Percentiles rank a stretch among this genome's conserved stretches.
Evolutionary conservation across 2,329 filamentous ascomycete species (phyloP).

Genomic region (Trichoderma breve): DNA sequence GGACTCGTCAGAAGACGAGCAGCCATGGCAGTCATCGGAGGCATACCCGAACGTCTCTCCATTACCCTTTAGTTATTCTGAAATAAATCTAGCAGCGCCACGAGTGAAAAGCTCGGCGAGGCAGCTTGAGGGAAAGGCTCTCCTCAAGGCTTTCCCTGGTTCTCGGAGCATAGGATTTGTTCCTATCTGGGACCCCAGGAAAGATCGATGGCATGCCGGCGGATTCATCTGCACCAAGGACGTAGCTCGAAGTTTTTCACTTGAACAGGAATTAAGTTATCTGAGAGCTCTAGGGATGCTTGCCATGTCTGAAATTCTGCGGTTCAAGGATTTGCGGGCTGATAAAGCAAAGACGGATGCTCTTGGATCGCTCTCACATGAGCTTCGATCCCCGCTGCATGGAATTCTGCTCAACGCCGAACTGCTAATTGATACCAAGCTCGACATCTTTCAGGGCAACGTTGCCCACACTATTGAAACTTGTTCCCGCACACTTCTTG

Average conservation of each 20-base stretch:
- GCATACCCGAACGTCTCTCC: neutral
- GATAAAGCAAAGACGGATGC: conserved; percentile 56
- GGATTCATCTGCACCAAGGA: conserved; percentile 49
- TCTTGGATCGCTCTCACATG: conserved; percentile 59
- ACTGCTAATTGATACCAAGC: conserved; percentile 50
- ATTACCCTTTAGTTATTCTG: neutral
- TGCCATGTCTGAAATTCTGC: conserved; percentile 56
- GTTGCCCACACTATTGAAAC: conserved; percentile 50
- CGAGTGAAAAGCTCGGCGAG: conserved; percentile 13
- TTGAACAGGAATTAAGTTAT: conserved; percentile 50
- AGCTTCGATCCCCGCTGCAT: conserved; percentile 59
- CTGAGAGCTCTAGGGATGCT: conserved; percentile 52
- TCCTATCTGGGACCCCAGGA: conserved; percentile 47
- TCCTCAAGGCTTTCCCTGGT: conserved; percentile 39
- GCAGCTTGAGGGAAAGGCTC: conserved; percentile 25
- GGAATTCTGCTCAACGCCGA: conserved; percentile 56
- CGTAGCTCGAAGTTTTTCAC: conserved; percentile 43
- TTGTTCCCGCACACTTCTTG: conserved; percentile 50
- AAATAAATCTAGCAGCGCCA: neutral
- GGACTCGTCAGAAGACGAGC: conserved; percentile 30
- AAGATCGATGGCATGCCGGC: conserved; percentile 48
- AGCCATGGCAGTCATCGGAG: neutral
- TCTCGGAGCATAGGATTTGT: conserved; percentile 48
- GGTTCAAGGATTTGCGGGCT: conserved; percentile 38
- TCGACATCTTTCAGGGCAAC: conserved; percentile 47